Base-by-base conservation (phyloP, 1,139 yeast genomes). In the Pichia sp. region DNA sequence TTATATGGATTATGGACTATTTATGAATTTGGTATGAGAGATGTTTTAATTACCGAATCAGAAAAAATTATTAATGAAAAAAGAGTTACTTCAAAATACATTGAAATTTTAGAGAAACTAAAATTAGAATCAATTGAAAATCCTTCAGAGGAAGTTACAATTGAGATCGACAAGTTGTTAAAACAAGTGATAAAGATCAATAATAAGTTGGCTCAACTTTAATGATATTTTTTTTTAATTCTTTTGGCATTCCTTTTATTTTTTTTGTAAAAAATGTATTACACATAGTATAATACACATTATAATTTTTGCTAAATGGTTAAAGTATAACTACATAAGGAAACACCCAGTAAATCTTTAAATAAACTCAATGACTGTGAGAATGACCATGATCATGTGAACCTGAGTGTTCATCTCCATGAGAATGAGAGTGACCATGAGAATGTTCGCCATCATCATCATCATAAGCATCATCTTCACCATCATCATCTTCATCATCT, bases 1-100 rank as follows among this genome's bases (percentile, higher is more conserved):
- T 33, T 80, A 20, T 70, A 68, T 48, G 89, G 89, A 33, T 55
- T 81, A 22, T 64, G 55, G 41, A 64, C 76, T 16, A 79, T 81
- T 48, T 68, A 74, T 43, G 61, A 67, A 41, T 81, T 74, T 55
- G 89, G 89, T 43, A 62, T 80, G 63, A 74, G 73, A 43, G 84
- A 78, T 54, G 68, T 78, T 33, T 70, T 70, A 42, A 57, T 66
- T 38, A 70, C 69, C 36, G 75, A 72, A 41, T 66, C 23, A 5
- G 45, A 43, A 10, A 40, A 43, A 14, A 34, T 66, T 10, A 51
- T 47, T 14, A 43, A 39, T 18, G 56, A 57, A 38, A 46, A 43
- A 21, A 34, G 33, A 19, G 43, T 56, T 6, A 41, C 55, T 9
- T 24, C 36, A n/a, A 44, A 37, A 19, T 45, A 41, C 21, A 38